Conservation (phyloP, 1,284 basidiomycete genomes). For the Ustilago nuda region DNA sequence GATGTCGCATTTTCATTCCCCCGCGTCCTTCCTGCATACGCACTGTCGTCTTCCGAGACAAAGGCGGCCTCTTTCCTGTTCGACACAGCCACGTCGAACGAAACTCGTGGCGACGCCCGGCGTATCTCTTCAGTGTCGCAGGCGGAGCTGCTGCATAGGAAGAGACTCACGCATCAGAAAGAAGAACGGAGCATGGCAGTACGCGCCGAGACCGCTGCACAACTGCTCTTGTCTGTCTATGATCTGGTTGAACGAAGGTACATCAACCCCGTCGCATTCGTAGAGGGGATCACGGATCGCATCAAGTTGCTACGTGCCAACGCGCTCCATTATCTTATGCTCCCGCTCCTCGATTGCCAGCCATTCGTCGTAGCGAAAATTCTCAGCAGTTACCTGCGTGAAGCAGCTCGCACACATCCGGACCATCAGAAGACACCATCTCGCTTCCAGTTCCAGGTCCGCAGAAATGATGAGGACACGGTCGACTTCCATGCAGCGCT, state of each 20-base stretch:
- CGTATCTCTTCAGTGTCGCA: constrained; percentile 24
- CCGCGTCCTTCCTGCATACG: constrained; percentile 24
- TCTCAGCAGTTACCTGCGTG: constrained; percentile 18
- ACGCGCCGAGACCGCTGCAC: constrained; percentile 35
- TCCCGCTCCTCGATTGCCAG: constrained; percentile 18
- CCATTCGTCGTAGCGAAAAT: constrained; percentile 19
- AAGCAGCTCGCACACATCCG: constrained; percentile 13
- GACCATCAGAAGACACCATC: constrained; percentile 9
- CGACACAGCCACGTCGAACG: constrained; percentile 7
- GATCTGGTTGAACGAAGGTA: constrained; percentile 17
- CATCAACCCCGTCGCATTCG: constrained; percentile 20
- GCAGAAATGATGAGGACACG: neutral
- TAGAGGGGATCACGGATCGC: constrained; percentile 34
- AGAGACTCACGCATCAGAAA: constrained; percentile 16
- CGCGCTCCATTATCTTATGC: constrained; percentile 20
- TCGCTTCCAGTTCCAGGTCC: neutral
- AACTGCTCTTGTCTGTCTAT: constrained; percentile 24
- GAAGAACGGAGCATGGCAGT: constrained; percentile 12
- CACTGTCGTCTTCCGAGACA: constrained; percentile 1
- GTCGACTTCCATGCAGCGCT: constrained; percentile 9
- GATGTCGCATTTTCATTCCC: constrained; percentile 47
- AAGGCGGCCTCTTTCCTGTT: constrained; percentile 13
- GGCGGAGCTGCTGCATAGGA: constrained; percentile 38
- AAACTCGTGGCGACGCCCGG: constrained; percentile 18
- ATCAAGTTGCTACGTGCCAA: constrained; percentile 16